Conservation (phyloP, 257 asterid genomes). For the Marsdenia floribunda region DNA sequence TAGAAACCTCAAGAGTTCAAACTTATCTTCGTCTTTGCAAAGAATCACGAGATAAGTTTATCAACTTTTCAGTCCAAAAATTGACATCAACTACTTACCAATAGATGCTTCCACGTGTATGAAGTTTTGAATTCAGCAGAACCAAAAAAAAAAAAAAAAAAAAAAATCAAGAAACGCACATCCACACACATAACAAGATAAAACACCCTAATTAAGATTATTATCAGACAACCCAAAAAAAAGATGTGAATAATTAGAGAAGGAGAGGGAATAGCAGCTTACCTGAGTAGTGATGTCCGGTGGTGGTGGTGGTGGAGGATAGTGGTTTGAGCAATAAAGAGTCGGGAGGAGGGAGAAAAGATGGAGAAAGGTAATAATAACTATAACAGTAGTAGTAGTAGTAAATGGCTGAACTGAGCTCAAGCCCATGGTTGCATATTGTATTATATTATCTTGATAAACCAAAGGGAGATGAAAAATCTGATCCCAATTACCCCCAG, state of each 20-base stretch:
- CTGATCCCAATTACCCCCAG: neutral
- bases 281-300: slow-evolving; percentile 21
- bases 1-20: neutral
- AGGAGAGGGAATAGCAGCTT: neutral
- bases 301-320: slow-evolving; percentile 18
- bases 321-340: slow-evolving; percentile 22
- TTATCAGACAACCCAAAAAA: neutral
- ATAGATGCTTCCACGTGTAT: neutral
- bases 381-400: slow-evolving; percentile 6
- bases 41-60: slow-evolving; percentile 3
- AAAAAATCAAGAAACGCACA: too few species aligned
- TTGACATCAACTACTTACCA: neutral
- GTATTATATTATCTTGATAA: slow-evolving; percentile 17
- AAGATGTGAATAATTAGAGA: neutral
- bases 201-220: too few species aligned
- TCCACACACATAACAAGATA: too few species aligned
- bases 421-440: slow-evolving; percentile 55
- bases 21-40: neutral
- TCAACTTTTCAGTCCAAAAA: slow-evolving; percentile 1
- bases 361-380: slow-evolving; percentile 23
- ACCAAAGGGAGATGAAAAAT: too few species aligned
- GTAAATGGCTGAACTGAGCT: slow-evolving; percentile 30
- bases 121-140: neutral
- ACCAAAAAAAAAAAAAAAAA: neutral
- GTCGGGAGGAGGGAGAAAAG: slow-evolving; percentile 34